These are phyloP conservation scores for Nemophila menziesii DNA, from an alignment of 257 asterid species.

Conservation along the genomic window DNA sequence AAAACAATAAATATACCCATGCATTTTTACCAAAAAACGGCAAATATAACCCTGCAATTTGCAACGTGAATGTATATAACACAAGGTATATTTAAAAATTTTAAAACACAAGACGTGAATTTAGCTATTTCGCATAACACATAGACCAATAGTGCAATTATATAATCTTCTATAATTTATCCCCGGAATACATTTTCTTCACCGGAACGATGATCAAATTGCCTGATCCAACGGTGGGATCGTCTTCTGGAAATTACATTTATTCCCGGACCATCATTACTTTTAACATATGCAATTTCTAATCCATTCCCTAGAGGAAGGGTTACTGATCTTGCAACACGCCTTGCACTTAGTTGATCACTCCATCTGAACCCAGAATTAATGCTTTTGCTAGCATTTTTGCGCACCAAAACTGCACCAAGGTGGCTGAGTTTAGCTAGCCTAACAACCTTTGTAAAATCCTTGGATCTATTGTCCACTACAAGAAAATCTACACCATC, in stretches of 20 bases:
- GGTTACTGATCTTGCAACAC: conserved; percentile 18
- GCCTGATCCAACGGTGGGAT: conserved; percentile 18
- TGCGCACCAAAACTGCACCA: conserved; percentile 24
- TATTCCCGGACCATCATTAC: conserved; percentile 11
- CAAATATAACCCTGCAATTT: too few species aligned
- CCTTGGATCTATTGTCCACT: conserved; percentile 17
- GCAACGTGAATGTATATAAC: too few species aligned
- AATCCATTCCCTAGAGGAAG: conserved; percentile 26
- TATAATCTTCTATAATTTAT: conserved; percentile 2
- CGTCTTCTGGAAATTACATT: not conserved
- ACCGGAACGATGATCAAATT: conserved; percentile 18
- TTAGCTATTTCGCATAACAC: too few species aligned
- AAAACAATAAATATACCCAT: too few species aligned
- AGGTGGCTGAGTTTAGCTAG: conserved; percentile 16
- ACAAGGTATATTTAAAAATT: too few species aligned
- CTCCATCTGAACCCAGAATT: conserved; percentile 15
- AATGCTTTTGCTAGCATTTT: conserved; percentile 5
- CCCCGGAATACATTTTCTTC: conserved; percentile 24
- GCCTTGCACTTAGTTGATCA: not conserved
- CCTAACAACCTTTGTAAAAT: conserved; percentile 9
- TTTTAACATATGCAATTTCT: conserved; percentile 18
- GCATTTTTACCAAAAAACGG: too few species aligned
- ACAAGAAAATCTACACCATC: conserved; percentile 22
- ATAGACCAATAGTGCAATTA: too few species aligned
- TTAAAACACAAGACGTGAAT: too few species aligned